Percentiles rank a stretch among this genome's conserved stretches.
Evolutionary conservation across 2,329 filamentous ascomycete genomes (phyloP).

Genomic region (Rhinocladiella similis): DNA sequence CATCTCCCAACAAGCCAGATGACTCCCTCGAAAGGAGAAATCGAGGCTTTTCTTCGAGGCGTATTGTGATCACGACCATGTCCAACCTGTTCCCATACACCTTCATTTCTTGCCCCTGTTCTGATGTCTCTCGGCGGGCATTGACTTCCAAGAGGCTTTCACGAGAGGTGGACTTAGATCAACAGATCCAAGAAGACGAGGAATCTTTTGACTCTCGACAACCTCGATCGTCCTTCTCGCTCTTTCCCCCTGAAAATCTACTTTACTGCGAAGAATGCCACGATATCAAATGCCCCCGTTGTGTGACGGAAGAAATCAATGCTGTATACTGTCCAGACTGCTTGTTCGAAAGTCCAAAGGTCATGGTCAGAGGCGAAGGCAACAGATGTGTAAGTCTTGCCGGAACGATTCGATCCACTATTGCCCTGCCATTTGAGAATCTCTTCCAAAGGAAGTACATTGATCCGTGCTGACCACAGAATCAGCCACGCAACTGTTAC

Average conservation of each 20-base stretch:
- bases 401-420: too few species aligned
- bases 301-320: constrained; percentile 88
- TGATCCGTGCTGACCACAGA: too few species aligned
- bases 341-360: constrained; percentile 92
- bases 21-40: not conserved
- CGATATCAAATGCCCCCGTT: constrained; percentile 90
- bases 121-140: constrained; percentile 31
- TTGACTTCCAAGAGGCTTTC: constrained; percentile 25
- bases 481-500: constrained; percentile 79
- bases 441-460: too few species aligned
- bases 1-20: too few species aligned
- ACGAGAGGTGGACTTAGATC: constrained; percentile 34
- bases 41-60: too few species aligned
- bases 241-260: constrained; percentile 90
- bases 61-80: constrained; percentile 38
- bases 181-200: constrained; percentile 67
- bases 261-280: constrained; percentile 98
- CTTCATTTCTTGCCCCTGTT: constrained; percentile 66
- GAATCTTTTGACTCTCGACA: constrained; percentile 82
- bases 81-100: constrained; percentile 62
- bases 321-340: constrained; percentile 96
- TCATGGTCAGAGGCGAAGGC: constrained; percentile 86
- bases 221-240: constrained; percentile 81
- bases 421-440: too few species aligned
- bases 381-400: constrained; percentile 67